Evolutionary conservation across 1,284 basidiomycete species (phyloP), one percentile per base, ranked within the genome.

Genomic region (Apiotrichum laibachii): DNA sequence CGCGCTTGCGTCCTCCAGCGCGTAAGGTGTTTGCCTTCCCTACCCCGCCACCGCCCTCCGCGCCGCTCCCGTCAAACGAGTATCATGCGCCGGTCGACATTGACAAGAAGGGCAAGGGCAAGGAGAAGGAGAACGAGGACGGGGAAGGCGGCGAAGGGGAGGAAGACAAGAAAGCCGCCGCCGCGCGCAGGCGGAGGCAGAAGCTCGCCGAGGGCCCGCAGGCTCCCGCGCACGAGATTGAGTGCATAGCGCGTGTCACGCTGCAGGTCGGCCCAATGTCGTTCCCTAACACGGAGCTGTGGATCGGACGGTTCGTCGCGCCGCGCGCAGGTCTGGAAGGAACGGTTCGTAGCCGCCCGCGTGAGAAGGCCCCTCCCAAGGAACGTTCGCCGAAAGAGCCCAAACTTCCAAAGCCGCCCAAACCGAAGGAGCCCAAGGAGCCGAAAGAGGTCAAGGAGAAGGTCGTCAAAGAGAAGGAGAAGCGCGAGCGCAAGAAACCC

Each of bases 241-340:
- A 75, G 55, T 75, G 75, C 62, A 71, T 77, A 42, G 67, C 70
- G 0, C 59, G 75, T 12, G 68, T 71, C 3, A 74, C 68, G 4
- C 55, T 77, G 11, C 59, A 69, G 12, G 62, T 77, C 15, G 75
- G 75, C 31, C 71, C 73, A 1, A 67, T 77, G 34, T 68, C 67
- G 13, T 77, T 67, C 52, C 72, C 70, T 6, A 69, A 66, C 35
- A 74, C 72, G 2, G 73, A 75, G 56, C 61, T 77, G 6, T 77
- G 75, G 75, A 61, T 76, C 16, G 75, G 72, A 2, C 56, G 67
- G n/a, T 77, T 77, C 53, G 73, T 77, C 5, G 67, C 70, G 46
- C 70, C 70, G 5, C 56, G 69, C 31, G 44, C 51, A 10, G 56
- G 60, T 6, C 43, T 48, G 0, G 51, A 47, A 1, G 56, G 53